These are phyloP conservation scores for Oryza glaberrima DNA, from an alignment of 176 grass and related monocot genomes.

Conservation along the genomic window DNA sequence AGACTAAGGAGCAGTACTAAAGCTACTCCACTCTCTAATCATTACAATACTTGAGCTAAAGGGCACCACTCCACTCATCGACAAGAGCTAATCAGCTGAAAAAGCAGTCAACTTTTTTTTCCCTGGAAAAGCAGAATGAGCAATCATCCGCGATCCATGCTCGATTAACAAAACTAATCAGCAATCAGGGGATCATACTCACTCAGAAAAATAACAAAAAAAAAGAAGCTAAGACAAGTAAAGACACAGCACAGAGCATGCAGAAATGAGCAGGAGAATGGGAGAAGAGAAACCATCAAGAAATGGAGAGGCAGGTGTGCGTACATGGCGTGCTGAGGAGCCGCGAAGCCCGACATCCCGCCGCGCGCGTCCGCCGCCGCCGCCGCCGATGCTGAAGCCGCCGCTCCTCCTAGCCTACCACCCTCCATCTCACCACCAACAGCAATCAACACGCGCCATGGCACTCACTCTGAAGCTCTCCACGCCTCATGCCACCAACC, in stretches of 20 bases:
- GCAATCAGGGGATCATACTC: not conserved
- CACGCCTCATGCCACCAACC: conserved; percentile 19
- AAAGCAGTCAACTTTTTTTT: conserved; percentile 35
- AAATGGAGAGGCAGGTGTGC: not conserved
- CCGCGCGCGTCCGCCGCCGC: conserved; percentile 43
- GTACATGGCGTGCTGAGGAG: conserved; percentile 63
- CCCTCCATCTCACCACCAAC: conserved; percentile 57
- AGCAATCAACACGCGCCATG: conserved; percentile 30
- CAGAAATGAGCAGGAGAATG: not conserved
- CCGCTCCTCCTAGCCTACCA: conserved; percentile 44
- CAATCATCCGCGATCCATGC: conserved; percentile 49
- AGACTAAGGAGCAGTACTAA: conserved; percentile 13
- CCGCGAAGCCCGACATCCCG: conserved; percentile 56
- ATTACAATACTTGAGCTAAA: conserved; percentile 50
- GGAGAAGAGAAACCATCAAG: conserved; percentile 9
- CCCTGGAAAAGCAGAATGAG: conserved; percentile 31
- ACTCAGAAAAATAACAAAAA: not conserved
- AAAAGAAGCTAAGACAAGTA: not conserved
- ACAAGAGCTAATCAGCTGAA: conserved; percentile 21
- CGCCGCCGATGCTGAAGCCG: conserved; percentile 11
- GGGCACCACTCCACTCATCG: conserved; percentile 22
- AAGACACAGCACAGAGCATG: conserved; percentile 23
- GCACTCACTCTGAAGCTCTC: conserved; percentile 7
- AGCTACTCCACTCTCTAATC: conserved; percentile 43
- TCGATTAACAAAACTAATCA: conserved; percentile 24